Evolutionary conservation across 139 green algal genomes (phyloP), one percentile per base, ranked within the genome.

Genomic region (Parachlorella kessleri): DNA sequence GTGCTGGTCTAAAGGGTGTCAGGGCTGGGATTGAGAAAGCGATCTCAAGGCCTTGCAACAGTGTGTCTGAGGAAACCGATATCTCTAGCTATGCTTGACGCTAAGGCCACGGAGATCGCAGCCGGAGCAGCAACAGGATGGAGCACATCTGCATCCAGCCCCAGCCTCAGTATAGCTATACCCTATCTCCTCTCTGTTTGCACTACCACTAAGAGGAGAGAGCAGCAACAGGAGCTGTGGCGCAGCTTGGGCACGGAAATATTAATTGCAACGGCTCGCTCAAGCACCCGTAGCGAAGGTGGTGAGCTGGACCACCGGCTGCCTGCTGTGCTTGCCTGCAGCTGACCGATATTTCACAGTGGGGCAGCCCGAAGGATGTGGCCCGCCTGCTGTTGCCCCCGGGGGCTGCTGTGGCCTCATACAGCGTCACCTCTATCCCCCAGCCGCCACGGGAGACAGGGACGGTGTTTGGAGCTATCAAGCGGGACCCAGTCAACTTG

Each of bases 301-400:
- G 42, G 63, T 39, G 48, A 53, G 64, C 53, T 18, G 21, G 39
- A 21, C 28, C 30, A 2, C 70, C 42, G 1, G n/a, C 28, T 2
- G 2, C 66, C 66, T 21, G 36, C 38, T 55, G 8, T 4, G 4
- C 64, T 26, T 42, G 63, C 30, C 55, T 39, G 28, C 81, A 86
- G 67, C 33, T 86, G 32, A 86, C 76, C 24, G 72, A 86, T 66
- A 85, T 87, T 21, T 65, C 65, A 3, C 72, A 82, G 73, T 69
- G 86, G 65, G 83, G 83, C 8, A 53, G 55, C 67, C 6, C 33
- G 18, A 30, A 55, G 1, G 64, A 84, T 21, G 83, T 87, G 28
- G 81, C 72, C 10, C 66, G 32, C n/a, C 30, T 87, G 48, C 67
- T 87, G 41, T 40, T 87, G 8, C 83, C 83, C 2, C 66, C 79